These are phyloP conservation scores for Wickerhamomyces alni DNA, from an alignment of 805 yeast species.

Conservation along the genomic window DNA sequence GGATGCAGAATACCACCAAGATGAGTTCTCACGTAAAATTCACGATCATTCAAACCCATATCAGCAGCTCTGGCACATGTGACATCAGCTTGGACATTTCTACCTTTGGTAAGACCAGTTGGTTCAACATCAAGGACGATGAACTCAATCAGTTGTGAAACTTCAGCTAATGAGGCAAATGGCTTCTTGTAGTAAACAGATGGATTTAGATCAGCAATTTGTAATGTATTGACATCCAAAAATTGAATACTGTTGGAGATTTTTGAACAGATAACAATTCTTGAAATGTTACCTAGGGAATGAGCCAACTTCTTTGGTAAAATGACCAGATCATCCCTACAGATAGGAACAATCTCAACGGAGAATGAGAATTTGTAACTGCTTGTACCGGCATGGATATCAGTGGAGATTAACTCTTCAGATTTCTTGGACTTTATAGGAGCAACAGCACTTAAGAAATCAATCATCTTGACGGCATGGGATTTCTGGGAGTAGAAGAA, in stretches of 20 bases:
- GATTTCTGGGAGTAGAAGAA: slow-evolving; percentile 84
- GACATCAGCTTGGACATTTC: slow-evolving; percentile 78
- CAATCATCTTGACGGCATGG: slow-evolving; percentile 92
- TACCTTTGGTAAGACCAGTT: slow-evolving; percentile 73
- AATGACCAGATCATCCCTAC: slow-evolving; percentile 93
- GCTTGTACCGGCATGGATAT: slow-evolving; percentile 85
- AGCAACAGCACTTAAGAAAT: slow-evolving; percentile 76
- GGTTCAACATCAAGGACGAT: slow-evolving; percentile 93
- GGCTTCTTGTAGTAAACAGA: slow-evolving; percentile 76
- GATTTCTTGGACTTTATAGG: slow-evolving; percentile 82
- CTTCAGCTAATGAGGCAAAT: slow-evolving; percentile 71
- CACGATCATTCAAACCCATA: slow-evolving; percentile 78
- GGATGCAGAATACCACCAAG: slow-evolving; percentile 93
- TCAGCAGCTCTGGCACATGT: slow-evolving; percentile 88
- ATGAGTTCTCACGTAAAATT: slow-evolving; percentile 83
- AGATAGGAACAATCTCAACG: slow-evolving; percentile 90
- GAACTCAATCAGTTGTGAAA: slow-evolving; percentile 74
- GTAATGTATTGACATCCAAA: slow-evolving; percentile 77
- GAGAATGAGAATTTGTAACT: slow-evolving; percentile 88
- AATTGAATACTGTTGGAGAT: slow-evolving; percentile 80
- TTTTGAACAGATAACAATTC: slow-evolving; percentile 79
- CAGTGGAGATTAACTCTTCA: slow-evolving; percentile 86
- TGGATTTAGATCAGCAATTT: slow-evolving; percentile 69
- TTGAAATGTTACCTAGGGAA: slow-evolving; percentile 74
- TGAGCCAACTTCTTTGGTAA: slow-evolving; percentile 84